Evolutionary conservation across 2,329 filamentous ascomycete species (phyloP).

Genomic region (Samsoniella hepiali): DNA sequence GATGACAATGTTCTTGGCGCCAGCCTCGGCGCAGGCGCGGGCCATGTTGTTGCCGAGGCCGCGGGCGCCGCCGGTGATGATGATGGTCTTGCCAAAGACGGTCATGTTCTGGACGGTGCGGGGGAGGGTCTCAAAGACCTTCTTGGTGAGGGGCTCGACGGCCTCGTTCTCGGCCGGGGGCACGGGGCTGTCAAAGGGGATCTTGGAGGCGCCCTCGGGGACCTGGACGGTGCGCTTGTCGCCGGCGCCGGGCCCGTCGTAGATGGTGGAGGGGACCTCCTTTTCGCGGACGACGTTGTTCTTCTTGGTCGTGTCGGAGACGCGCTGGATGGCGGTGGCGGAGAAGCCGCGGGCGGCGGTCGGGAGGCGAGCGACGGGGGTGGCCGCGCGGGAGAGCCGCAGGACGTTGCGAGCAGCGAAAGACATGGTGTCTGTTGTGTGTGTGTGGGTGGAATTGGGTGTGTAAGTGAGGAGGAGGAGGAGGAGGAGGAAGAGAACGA

Average conservation of each 20-base stretch:
- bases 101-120: slow-evolving; percentile 67
- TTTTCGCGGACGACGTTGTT: slow-evolving; percentile 55
- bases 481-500: not conserved
- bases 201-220: slow-evolving; percentile 38
- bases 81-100: slow-evolving; percentile 66
- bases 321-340: slow-evolving; percentile 29
- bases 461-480: not conserved
- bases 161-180: slow-evolving; percentile 37
- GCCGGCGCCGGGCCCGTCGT: slow-evolving; percentile 44
- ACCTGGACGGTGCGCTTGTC: slow-evolving; percentile 57
- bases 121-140: slow-evolving; percentile 55
- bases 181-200: slow-evolving; percentile 40
- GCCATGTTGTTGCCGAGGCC: slow-evolving; percentile 79
- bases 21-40: slow-evolving; percentile 71
- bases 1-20: slow-evolving; percentile 69
- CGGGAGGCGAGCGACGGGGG: slow-evolving; percentile 22
- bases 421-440: slow-evolving; percentile 31
- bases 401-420: slow-evolving; percentile 34
- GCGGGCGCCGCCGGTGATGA: slow-evolving; percentile 72
- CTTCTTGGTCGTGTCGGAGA: slow-evolving; percentile 42
- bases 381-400: slow-evolving; percentile 32
- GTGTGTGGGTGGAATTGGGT: slow-evolving; percentile 20
- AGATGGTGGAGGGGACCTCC: slow-evolving; percentile 55
- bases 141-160: slow-evolving; percentile 50
- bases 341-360: slow-evolving; percentile 31